Percentiles rank a stretch among this genome's conserved stretches.
Evolutionary conservation across 306 rosid genomes (phyloP).

Genomic region (Gastrolobium villosum): DNA sequence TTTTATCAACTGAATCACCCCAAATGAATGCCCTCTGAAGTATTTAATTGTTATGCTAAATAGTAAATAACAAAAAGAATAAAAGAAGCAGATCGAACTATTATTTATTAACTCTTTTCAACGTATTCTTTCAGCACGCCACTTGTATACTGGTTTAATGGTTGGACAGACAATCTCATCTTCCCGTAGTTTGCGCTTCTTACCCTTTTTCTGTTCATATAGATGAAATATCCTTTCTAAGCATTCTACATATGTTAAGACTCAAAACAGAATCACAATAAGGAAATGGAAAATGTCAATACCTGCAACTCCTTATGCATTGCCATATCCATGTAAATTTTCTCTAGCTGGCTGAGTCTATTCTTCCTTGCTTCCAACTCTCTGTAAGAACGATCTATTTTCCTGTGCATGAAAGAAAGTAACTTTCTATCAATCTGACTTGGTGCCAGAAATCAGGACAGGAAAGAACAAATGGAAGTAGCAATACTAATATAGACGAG

Average conservation of each 20-base stretch:
- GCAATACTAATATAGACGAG: neutral
- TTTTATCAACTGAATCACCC: too few species aligned
- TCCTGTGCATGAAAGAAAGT: conserved; percentile 52
- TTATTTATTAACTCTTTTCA: conserved; percentile 46
- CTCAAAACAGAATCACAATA: neutral
- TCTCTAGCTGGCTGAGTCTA: conserved; percentile 72
- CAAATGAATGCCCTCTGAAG: too few species aligned
- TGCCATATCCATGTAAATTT: conserved; percentile 75
- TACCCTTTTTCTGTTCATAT: conserved; percentile 68
- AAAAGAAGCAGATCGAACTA: neutral
- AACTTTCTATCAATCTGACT: conserved; percentile 8
- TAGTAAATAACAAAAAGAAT: neutral
- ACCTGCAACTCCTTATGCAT: conserved; percentile 86
- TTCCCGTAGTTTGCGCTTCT: conserved; percentile 80
- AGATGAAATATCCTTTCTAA: conserved; percentile 1
- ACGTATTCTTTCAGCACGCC: conserved; percentile 84
- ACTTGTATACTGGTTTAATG: conserved; percentile 70
- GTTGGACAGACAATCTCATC: conserved; percentile 77
- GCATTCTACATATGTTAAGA: conserved; percentile 29
- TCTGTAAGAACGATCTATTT: conserved; percentile 65
- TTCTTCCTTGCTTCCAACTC: conserved; percentile 75
- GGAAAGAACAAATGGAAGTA: conserved; percentile 23
- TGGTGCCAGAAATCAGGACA: conserved; percentile 25
- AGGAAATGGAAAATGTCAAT: conserved; percentile 36
- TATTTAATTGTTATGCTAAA: conserved; percentile 15